Evolutionary conservation across 805 yeast species (phyloP).

Genomic region (Saturnispora kantuleensis): DNA sequence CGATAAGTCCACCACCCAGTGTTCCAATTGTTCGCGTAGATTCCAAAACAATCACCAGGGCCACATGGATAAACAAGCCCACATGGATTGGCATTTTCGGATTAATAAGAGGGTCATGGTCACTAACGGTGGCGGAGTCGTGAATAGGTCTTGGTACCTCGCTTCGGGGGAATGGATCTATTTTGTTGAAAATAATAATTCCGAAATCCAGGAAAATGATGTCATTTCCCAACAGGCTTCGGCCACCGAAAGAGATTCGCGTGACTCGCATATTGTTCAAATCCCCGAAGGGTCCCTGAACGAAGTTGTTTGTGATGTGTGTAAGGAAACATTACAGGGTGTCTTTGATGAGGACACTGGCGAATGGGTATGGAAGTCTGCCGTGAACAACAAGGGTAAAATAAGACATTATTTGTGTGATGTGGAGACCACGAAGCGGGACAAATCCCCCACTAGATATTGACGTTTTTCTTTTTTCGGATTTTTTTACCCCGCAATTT

Average conservation of each 20-base stretch:
- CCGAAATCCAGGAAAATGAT: constrained; percentile 12
- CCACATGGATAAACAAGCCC: constrained; percentile 43
- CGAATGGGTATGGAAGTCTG: constrained; percentile 76
- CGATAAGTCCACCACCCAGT: constrained; percentile 62
- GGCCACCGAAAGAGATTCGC: no score
- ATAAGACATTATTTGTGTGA: constrained; percentile 62
- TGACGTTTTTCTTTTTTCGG: background rate
- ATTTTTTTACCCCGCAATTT: constrained; percentile 6
- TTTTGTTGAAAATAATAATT: constrained; percentile 28
- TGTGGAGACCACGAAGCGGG: constrained; percentile 41
- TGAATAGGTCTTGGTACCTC: constrained; percentile 76
- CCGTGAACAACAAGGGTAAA: constrained; percentile 35
- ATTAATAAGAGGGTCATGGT: constrained; percentile 63
- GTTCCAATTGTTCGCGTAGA: constrained; percentile 84
- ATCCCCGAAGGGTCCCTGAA: constrained; percentile 62
- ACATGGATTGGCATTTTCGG: constrained; percentile 94
- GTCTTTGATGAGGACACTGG: constrained; percentile 64
- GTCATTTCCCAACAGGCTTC: background rate
- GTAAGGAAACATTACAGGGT: constrained; percentile 57
- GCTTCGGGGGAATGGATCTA: constrained; percentile 62
- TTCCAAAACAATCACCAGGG: constrained; percentile 57
- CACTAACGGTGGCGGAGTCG: constrained; percentile 36
- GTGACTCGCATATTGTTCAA: constrained; percentile 36
- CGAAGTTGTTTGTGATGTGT: constrained; percentile 53
- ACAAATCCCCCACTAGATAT: constrained; percentile 22